Base-by-base conservation (phyloP, 2,329 filamentous ascomycete genomes). In the Trichophyton schoenleinii region DNA sequence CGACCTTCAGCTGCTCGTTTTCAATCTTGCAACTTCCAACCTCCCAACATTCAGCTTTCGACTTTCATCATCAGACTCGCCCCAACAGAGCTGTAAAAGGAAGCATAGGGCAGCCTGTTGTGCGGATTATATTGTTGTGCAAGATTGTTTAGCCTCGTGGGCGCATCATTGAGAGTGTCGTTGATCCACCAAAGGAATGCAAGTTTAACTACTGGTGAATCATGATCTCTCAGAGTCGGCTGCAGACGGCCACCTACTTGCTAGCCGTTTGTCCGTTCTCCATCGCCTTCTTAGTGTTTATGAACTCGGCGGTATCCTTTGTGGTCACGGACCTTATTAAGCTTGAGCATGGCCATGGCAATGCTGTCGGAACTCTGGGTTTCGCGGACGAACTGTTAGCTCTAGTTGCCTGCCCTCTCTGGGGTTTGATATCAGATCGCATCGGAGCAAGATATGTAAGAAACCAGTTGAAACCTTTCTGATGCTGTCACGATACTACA, bases 251-350 rank as follows among this genome's bases (percentile, higher is more conserved):
- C 36, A 82, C 83, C 20, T 86, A 86, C 67, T 75, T 86, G 28
- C 74, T 84, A 53, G 82, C 80, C 52, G 80, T 86, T 64, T 84
- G 83, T 57, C 79, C 84, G 41, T 86, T 85, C 73, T 83, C 80
- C 66, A 86, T 86, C 66, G 80, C 82, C 18, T 86, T 86, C 71
- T 76, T 86, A 49, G 83, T 86, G 58, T 86, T 86, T 71, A 76
- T 86, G 64, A 86, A 86, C 70, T 81, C 81, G 63, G 82, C 81
- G 59, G 77, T 86, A 64, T 84, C 81, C 22, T 86, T 86, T 68
- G 82, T 86, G 36, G 80, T 86, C 58, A 86, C 83, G 13, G 81
- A 85, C 67, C 75, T 85, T 59, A 81, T 86, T 65, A 81, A 82
- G 4, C 76, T 80, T 41, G 75, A 77, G 42, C 70, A 79, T 63